These are phyloP conservation scores for Blastobotrys robertii DNA, from an alignment of 805 yeast genomes.

Conservation along the genomic window DNA sequence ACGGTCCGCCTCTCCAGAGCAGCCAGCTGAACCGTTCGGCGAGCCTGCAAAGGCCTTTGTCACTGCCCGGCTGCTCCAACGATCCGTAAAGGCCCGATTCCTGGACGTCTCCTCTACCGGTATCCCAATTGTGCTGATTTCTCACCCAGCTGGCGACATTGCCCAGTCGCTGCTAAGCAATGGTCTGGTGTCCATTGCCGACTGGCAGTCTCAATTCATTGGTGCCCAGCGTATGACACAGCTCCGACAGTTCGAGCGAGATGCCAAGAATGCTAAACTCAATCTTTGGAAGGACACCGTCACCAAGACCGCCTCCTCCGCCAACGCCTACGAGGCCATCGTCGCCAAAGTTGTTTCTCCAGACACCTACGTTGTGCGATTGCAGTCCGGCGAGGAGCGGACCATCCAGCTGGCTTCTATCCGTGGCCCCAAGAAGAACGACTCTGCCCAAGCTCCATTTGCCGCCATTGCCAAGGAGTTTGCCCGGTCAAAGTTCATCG, in stretches of 20 bases:
- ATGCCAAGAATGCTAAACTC: conserved; percentile 46
- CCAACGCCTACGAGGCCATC: conserved; percentile 38
- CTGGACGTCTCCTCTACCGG: conserved; percentile 50
- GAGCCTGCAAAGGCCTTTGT: conserved; percentile 57
- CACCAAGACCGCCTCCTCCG: conserved; percentile 17
- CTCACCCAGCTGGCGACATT: conserved; percentile 72
- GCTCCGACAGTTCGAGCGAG: conserved; percentile 54
- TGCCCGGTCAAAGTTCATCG: conserved; percentile 57
- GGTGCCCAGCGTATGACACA: conserved; percentile 56
- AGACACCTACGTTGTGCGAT: conserved; percentile 53
- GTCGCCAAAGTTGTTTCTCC: conserved; percentile 56
- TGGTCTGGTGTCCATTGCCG: conserved; percentile 68
- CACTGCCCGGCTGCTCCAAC: conserved; percentile 52
- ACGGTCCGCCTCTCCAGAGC: conserved; percentile 43
- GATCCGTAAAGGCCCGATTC: conserved; percentile 46
- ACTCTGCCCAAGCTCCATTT: conserved; percentile 45
- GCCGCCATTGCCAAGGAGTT: conserved; percentile 64
- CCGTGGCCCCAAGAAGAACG: conserved; percentile 62
- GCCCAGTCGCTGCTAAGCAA: conserved; percentile 54
- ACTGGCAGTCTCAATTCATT: conserved; percentile 65
- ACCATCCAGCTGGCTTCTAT: conserved; percentile 70
- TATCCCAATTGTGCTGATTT: conserved; percentile 35
- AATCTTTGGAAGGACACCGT: conserved; percentile 45
- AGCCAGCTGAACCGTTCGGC: conserved; percentile 45
- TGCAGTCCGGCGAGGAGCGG: conserved; percentile 37